A percentile compares a stretch with the other conserved stretches of the same genome.
phyloP scores from a whole-genome alignment of 441 rosid species.

The Melastoma candidum region DNA sequence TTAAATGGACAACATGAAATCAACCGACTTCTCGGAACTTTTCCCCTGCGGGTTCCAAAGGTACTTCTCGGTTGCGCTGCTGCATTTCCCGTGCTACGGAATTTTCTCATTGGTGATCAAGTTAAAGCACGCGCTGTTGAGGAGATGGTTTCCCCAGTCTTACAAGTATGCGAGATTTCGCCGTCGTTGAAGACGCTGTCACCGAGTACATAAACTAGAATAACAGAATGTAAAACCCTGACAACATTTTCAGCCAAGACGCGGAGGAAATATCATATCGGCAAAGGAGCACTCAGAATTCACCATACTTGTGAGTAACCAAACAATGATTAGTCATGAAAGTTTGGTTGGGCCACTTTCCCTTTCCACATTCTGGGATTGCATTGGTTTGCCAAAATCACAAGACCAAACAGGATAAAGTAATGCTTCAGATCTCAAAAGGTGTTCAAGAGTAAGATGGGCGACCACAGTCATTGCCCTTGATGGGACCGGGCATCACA shows the following conservation, averaged over 20 bases:
- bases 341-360: no score
- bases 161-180: conserved; percentile 31
- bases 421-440: conserved; percentile 1
- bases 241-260: no score
- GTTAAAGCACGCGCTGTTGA: conserved; percentile 54
- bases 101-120: conserved; percentile 51
- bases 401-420: no score
- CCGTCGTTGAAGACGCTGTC: no score
- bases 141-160: conserved; percentile 69
- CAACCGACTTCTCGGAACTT: neutral
- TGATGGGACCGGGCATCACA: neutral
- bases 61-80: conserved; percentile 76
- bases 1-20: neutral
- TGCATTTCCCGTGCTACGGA: conserved; percentile 93
- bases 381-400: no score
- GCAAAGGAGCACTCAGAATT: no score
- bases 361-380: no score
- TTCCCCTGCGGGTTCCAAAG: conserved; percentile 16
- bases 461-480: conserved; percentile 3
- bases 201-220: no score
- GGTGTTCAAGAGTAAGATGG: conserved; percentile 5
- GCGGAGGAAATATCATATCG: no score
- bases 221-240: no score
- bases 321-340: no score
- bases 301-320: no score